Evolutionary conservation across 23 red algal genomes (phyloP).

Genomic region (Gracilaria vermiculophylla): DNA sequence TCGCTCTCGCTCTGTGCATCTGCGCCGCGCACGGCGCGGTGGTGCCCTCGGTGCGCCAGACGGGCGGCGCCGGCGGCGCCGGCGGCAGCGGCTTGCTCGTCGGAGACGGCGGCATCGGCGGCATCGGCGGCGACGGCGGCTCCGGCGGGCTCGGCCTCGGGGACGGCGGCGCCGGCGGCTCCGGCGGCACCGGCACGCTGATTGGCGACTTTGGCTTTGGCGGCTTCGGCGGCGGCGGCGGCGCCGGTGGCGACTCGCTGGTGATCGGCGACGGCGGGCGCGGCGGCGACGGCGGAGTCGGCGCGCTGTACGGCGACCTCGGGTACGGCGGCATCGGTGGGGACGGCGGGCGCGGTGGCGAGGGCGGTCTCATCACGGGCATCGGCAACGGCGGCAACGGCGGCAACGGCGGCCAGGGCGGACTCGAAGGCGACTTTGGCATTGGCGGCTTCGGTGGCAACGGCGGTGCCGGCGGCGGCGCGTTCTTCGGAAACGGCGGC

Average conservation of each 20-base stretch:
- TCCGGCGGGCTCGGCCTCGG: not conserved
- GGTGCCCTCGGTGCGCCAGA: not conserved
- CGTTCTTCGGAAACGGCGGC: not conserved
- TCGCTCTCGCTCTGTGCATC: not conserved
- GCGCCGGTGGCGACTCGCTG: not conserved
- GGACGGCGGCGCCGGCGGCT: not conserved
- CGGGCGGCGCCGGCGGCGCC: not conserved
- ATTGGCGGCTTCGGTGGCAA: not conserved
- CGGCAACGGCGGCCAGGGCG: not conserved
- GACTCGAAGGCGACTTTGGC: conserved; percentile 7
- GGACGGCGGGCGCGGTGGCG: not conserved
- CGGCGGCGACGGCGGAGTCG: not conserved
- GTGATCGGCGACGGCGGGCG: not conserved
- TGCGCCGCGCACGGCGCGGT: not conserved
- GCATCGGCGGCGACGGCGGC: not conserved
- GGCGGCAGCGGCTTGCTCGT: not conserved
- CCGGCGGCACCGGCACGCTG: not conserved
- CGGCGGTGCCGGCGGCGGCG: not conserved
- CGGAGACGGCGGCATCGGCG: not conserved
- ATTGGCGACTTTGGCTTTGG: not conserved
- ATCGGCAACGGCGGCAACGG: conserved; percentile 1
- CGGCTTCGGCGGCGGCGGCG: not conserved
- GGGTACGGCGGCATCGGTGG: conserved; percentile 1
- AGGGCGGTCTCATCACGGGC: not conserved
- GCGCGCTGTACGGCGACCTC: not conserved